Percentiles rank a stretch among this genome's conserved stretches.
phyloP scores from a whole-genome alignment of 768 basidiomycete genomes.

The Postia placenta region DNA sequence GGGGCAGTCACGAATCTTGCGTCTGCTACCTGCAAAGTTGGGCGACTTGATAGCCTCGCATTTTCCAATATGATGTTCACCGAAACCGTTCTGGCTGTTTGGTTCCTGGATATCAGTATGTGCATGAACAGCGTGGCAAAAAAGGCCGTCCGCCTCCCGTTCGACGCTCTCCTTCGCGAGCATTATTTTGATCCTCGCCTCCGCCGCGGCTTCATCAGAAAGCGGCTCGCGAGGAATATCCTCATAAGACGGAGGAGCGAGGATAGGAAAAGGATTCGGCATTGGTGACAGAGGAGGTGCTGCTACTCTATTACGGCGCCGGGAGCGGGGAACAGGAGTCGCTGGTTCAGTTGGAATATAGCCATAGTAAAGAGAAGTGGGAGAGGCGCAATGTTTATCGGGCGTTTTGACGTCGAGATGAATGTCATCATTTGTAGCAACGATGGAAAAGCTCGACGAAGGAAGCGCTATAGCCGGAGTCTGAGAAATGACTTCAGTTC shows the following conservation, averaged over 20 bases:
- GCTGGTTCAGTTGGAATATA: constrained; percentile 14
- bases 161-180: constrained; percentile 35
- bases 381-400: neutral
- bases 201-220: constrained; percentile 37
- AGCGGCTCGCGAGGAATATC: constrained; percentile 25
- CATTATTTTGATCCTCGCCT: constrained; percentile 35
- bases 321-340: constrained; percentile 5
- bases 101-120: neutral
- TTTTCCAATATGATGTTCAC: neutral
- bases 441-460: too few relatives aligned
- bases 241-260: constrained; percentile 44
- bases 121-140: neutral
- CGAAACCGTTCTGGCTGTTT: neutral
- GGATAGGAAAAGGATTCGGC: constrained; percentile 36
- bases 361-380: constrained; percentile 1
- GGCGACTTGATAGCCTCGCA: neutral
- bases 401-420: too few relatives aligned
- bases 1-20: too few relatives aligned
- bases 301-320: neutral
- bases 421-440: too few relatives aligned
- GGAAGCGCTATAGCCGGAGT: too few relatives aligned
- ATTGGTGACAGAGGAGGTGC: neutral
- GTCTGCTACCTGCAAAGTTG: neutral
- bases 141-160: constrained; percentile 32
- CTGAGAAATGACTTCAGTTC: too few relatives aligned